Conservation (phyloP, 2,329 filamentous ascomycete genomes). For the Coniochaeta ligniaria region DNA sequence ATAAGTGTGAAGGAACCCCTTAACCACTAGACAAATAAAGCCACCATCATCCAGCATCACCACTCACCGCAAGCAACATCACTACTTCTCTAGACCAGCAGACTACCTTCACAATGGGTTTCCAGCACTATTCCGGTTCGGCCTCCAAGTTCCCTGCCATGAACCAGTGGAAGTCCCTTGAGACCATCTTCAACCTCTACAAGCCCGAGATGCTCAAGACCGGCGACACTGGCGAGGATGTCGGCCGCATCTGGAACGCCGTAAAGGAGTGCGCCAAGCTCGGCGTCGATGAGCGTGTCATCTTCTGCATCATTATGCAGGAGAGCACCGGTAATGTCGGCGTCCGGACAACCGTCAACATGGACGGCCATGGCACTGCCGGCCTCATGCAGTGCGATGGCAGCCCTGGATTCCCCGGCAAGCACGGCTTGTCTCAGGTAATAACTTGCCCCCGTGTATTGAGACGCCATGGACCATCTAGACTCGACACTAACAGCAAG, state of each 20-base stretch:
- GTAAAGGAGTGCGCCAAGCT: slow-evolving; percentile 20
- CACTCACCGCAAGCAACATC: not conserved
- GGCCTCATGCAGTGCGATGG: slow-evolving; percentile 32
- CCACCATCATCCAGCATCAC: not conserved
- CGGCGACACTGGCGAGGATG: slow-evolving; percentile 22
- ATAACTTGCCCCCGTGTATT: not conserved
- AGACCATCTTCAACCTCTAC: slow-evolving; percentile 27
- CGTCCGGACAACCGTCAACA: slow-evolving; percentile 24
- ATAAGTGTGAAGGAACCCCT: not conserved
- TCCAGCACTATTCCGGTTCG: slow-evolving; percentile 4
- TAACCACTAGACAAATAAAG: not conserved
- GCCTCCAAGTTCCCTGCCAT: slow-evolving; percentile 20
- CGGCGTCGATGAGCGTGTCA: slow-evolving; percentile 27
- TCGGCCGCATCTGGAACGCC: slow-evolving; percentile 24
- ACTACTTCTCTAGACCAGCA: not conserved
- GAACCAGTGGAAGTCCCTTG: slow-evolving; percentile 24
- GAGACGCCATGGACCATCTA: not conserved
- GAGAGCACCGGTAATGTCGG: slow-evolving; percentile 31
- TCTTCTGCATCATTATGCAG: slow-evolving; percentile 33
- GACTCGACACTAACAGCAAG: not conserved
- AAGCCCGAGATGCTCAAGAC: slow-evolving; percentile 21
- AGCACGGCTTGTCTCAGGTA: slow-evolving; percentile 23
- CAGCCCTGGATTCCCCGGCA: slow-evolving; percentile 24
- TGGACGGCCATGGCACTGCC: slow-evolving; percentile 23
- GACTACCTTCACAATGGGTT: slow-evolving; percentile 3